Conservation (phyloP, 2,329 filamentous ascomycete genomes). For the Phialophora macrospora region DNA sequence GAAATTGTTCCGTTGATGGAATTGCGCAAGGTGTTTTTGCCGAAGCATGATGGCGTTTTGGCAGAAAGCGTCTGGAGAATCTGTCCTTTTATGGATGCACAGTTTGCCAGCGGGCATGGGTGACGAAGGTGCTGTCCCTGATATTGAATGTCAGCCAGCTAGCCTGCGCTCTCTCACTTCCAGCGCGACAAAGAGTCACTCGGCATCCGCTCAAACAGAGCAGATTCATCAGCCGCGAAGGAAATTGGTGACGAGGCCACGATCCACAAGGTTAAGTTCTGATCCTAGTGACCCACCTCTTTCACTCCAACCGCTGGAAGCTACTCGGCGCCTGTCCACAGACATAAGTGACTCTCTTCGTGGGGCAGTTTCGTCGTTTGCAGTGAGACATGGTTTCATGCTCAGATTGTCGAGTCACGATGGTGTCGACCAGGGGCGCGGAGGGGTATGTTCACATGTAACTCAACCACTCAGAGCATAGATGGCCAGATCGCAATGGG, state of each 20-base stretch:
- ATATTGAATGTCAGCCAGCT: neutral
- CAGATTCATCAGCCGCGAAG: neutral
- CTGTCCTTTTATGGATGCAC: neutral
- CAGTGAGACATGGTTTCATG: neutral
- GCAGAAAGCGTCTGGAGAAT: neutral
- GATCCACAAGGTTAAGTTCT: neutral
- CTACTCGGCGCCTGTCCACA: neutral
- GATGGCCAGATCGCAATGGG: neutral
- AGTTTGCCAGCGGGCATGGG: neutral
- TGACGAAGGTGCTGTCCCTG: neutral
- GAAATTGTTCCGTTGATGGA: neutral
- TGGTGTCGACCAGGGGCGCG: neutral
- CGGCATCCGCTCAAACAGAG: neutral
- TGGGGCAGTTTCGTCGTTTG: neutral
- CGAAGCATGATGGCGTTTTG: neutral
- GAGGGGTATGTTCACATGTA: neutral
- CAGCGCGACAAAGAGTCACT: constrained; percentile 1
- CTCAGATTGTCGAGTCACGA: neutral
- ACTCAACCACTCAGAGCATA: neutral
- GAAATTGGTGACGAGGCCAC: neutral
- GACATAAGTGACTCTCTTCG: neutral
- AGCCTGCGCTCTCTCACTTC: neutral
- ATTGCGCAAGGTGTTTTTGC: neutral
- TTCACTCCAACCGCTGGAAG: constrained; percentile 1
- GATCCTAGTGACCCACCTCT: neutral